Base-by-base conservation (phyloP, 1,139 yeast species). In the Protomyces gravidus region DNA sequence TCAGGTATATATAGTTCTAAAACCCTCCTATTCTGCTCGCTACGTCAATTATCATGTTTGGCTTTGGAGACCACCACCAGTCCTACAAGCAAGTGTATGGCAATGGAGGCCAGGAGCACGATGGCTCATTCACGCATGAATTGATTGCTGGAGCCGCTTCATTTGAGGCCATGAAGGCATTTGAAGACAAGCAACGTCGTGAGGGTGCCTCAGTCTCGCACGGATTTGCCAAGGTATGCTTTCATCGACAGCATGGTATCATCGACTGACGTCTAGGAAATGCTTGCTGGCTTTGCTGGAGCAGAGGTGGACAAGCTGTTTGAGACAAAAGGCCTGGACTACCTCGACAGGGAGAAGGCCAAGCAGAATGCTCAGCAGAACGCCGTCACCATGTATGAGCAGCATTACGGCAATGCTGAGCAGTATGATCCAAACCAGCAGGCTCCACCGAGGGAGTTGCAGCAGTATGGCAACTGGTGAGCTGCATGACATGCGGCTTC, bases 231-330 rank as follows among this genome's bases (percentile, higher is more conserved):
- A 52, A 45, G 45, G 50, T 52, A 21, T n/a, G 55, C 15, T 25
- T 15, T 28, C 13, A 13, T 13, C 13, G 33, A 30, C 13, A 13
- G 9, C 33, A 9, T 9, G 33, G 46, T 45, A 9, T 23, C 27
- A 7, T 70, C 68, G 63, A 58, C 55, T 3, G 66, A 67, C 39
- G 72, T 72, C 50, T 69, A 70, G 66, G 71, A 70, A 63, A 55
- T 67, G 55, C 63, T 70, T 46, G 71, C 71, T 42, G 72, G 71
- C 13, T 45, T 70, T 60, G 73, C 71, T 25, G 73, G 72, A 28
- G 73, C 67, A 50, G 73, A 70, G 63, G 72, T 69, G 57, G 73
- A 70, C 67, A 70, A 70, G 67, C 66, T 70, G 36, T 65, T 69
- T 60, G 72, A 70, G 65, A 67, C 71, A 63, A 70, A 70, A 67